phyloP scores from a whole-genome alignment of 805 yeast species.

The Tanozyma kutaoensis region DNA sequence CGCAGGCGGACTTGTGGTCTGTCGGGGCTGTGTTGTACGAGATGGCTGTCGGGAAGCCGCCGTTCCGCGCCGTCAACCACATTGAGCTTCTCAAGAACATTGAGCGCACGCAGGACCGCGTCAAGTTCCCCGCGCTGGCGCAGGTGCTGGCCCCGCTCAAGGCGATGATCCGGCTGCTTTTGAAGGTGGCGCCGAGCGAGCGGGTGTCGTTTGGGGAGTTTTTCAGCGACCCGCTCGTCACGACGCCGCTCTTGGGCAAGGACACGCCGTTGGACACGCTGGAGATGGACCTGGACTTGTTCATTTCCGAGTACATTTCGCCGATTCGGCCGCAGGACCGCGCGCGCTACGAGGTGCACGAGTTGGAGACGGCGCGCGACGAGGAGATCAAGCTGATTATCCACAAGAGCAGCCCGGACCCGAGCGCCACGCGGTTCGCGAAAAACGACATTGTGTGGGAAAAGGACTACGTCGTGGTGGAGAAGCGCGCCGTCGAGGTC shows the following conservation, averaged over 20 bases:
- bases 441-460: constrained; percentile 44
- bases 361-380: too few species aligned
- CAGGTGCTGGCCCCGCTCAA: constrained; percentile 54
- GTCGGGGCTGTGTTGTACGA: constrained; percentile 94
- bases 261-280: constrained; percentile 54
- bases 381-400: constrained; percentile 33
- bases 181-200: constrained; percentile 77
- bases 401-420: constrained; percentile 29
- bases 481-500: constrained; percentile 88
- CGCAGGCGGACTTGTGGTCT: constrained; percentile 96
- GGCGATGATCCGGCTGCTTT: constrained; percentile 56
- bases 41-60: constrained; percentile 94
- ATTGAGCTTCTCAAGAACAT: constrained; percentile 80
- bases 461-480: constrained; percentile 87
- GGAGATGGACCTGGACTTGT: constrained; percentile 63
- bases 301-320: constrained; percentile 69
- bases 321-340: constrained; percentile 18
- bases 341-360: too few species aligned
- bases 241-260: constrained; percentile 28
- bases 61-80: constrained; percentile 88
- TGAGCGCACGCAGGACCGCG: constrained; percentile 66
- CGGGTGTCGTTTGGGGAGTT: constrained; percentile 84
- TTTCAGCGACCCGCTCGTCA: constrained; percentile 59
- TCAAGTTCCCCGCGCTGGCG: constrained; percentile 60
- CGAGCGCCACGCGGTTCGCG: constrained; percentile 4